These are phyloP conservation scores for Anthoceros angustus DNA, from an alignment of 225 moss, liverwort and hornwort genomes.

Conservation along the genomic window DNA sequence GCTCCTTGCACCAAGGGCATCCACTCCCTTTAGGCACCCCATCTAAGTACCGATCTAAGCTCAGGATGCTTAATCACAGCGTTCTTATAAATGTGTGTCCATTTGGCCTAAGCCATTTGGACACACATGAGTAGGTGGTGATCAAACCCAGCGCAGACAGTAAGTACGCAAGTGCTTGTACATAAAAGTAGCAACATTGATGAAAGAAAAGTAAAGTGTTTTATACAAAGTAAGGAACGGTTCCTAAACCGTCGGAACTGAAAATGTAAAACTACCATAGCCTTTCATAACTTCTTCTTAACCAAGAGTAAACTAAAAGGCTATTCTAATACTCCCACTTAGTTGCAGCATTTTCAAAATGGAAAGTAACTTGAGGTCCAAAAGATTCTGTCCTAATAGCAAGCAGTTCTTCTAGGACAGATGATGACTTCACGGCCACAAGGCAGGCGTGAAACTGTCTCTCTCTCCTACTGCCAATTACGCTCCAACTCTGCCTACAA, in stretches of 20 bases:
- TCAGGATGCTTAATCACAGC: too few species aligned
- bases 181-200: too few species aligned
- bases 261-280: background rate
- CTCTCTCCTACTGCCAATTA: background rate
- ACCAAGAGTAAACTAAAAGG: too few species aligned
- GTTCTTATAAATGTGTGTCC: too few species aligned
- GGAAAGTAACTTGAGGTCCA: background rate
- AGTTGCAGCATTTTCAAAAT: background rate
- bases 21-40: too few species aligned
- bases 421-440: background rate
- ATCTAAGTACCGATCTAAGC: too few species aligned
- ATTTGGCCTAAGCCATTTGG: too few species aligned
- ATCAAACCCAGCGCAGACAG: too few species aligned
- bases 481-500: background rate
- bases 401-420: background rate
- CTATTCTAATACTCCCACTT: background rate
- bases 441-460: background rate
- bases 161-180: too few species aligned
- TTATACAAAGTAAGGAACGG: conserved; percentile 25
- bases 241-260: background rate
- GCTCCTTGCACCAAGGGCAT: too few species aligned
- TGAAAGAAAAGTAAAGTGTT: too few species aligned
- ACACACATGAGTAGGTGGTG: too few species aligned
- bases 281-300: background rate
- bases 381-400: background rate